Base-by-base conservation (phyloP, 768 basidiomycete species). In the Amanita jacksonii region DNA sequence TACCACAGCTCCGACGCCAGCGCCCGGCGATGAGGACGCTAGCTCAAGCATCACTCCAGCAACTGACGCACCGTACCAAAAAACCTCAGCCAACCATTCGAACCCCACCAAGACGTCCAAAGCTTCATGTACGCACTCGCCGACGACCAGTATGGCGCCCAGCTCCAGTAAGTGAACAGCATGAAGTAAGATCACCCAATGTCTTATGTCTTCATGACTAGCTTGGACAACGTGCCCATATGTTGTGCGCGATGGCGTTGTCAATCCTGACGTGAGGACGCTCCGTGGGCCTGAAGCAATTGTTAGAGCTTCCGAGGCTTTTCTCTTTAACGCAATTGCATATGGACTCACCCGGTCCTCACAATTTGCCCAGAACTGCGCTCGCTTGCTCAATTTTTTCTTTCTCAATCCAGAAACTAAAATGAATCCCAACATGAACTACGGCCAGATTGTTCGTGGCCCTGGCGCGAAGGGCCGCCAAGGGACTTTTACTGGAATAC, bases 351-450 rank as follows among this genome's bases (percentile, higher is more conserved):
- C 63, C 20, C 62, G 66, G 39, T 46, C 59, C 25, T 57, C 65
- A 5, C 47, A 51, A 3, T 77, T 72, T 53, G 67, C 76, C 13
- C 53, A 59, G 36, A 63, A 59, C 40, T 62, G 59, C 37, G 70
- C 67, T 4, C 53, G 55, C 5, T 76, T 67, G 53, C 56, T 83
- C 46, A 53, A 69, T 15, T 66, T 71, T 0, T 81, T 77, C 74
- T 85, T 83, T 63, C 50, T 81, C 10, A 64, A 79, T 48, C 50
- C 55, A 1, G 61, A 57, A 3, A 82, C 81, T 0, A 60, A 52
- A 27, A 81, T 84, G 80, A 80, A 76, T 41, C 80, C 80, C 0
- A 75, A 77, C 51, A 58, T 85, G 37, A 66, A 77, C 45, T 84
- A 69, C 52, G 70, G 64, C 0, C 77, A 79, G 49, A 69, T 77